Evolutionary conservation across 805 yeast species (phyloP).

Genomic region (Komagataella mondaviorum): DNA sequence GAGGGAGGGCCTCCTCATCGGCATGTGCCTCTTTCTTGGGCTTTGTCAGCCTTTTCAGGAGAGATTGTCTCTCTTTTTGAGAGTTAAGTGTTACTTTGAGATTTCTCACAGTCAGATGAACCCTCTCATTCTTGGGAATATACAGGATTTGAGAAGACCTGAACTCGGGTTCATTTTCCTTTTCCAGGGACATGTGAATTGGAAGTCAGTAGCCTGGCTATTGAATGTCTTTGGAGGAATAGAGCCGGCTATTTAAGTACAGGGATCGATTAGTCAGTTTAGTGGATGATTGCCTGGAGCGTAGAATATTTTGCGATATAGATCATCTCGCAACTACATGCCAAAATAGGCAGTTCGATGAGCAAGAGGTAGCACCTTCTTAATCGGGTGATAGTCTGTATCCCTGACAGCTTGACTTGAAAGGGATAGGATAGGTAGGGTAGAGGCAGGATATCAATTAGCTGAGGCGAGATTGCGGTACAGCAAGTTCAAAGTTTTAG

Average conservation of each 20-base stretch:
- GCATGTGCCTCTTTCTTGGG: background rate
- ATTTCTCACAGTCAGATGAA: slow-evolving; percentile 2
- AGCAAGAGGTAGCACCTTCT: background rate
- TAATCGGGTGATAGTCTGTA: background rate
- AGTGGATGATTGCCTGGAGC: too few species aligned
- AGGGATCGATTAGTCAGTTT: background rate
- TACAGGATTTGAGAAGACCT: background rate
- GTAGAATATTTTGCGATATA: background rate
- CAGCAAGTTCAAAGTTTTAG: too few species aligned
- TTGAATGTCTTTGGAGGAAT: background rate
- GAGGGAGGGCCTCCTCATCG: slow-evolving; percentile 6
- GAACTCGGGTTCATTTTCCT: background rate
- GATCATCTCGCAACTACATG: background rate
- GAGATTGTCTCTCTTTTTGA: background rate
- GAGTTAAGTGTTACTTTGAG: slow-evolving; percentile 1
- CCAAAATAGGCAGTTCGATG: background rate
- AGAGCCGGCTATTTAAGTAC: background rate
- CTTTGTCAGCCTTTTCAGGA: background rate
- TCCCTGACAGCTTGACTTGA: background rate
- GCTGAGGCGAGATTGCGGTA: too few species aligned
- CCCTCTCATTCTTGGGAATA: slow-evolving; percentile 1
- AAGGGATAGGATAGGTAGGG: too few species aligned
- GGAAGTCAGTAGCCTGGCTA: background rate
- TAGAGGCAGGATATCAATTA: too few species aligned
- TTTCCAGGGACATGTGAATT: background rate